phyloP scores from a whole-genome alignment of 345 rosid species.

The Arabis alpina region DNA sequence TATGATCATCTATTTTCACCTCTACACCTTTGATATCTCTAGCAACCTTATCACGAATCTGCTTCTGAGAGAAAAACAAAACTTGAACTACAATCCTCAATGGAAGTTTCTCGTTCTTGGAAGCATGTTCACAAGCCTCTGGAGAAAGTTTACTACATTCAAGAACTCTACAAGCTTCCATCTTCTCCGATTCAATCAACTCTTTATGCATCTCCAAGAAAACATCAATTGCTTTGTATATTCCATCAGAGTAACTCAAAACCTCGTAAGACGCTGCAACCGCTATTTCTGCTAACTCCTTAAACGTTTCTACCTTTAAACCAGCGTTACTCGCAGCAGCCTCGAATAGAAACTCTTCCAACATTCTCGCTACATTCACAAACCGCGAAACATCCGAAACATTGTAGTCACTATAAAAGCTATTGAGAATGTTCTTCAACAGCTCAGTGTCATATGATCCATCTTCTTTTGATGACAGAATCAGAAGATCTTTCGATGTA shows the following conservation, averaged over 20 bases:
- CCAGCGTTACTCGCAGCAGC: conserved; percentile 59
- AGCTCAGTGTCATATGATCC: conserved; percentile 61
- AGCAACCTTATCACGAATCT: conserved; percentile 51
- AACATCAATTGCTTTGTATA: conserved; percentile 69
- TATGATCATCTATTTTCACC: conserved; percentile 29
- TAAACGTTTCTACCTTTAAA: conserved; percentile 55
- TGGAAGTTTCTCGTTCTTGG: conserved; percentile 66
- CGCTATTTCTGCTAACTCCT: conserved; percentile 55
- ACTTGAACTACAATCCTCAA: conserved; percentile 64
- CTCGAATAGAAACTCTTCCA: conserved; percentile 67
- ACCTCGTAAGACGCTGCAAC: conserved; percentile 51
- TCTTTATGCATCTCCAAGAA: conserved; percentile 64
- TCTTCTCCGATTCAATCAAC: conserved; percentile 64
- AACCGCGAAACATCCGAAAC: conserved; percentile 36
- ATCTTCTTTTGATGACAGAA: conserved; percentile 54
- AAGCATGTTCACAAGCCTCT: conserved; percentile 73
- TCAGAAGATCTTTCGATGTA: conserved; percentile 57
- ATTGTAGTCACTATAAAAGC: conserved; percentile 52
- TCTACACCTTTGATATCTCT: conserved; percentile 38
- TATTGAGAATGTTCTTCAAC: conserved; percentile 59
- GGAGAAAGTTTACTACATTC: conserved; percentile 65
- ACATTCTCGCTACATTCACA: conserved; percentile 57
- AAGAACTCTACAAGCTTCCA: conserved; percentile 64
- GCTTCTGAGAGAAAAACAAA: conserved; percentile 62
- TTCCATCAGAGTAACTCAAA: conserved; percentile 60